A percentile compares a stretch with the other conserved stretches of the same genome.
These are phyloP conservation scores for Wickerhamomyces strasburgensis DNA, from an alignment of 805 yeast genomes.

Conservation along the genomic window DNA sequence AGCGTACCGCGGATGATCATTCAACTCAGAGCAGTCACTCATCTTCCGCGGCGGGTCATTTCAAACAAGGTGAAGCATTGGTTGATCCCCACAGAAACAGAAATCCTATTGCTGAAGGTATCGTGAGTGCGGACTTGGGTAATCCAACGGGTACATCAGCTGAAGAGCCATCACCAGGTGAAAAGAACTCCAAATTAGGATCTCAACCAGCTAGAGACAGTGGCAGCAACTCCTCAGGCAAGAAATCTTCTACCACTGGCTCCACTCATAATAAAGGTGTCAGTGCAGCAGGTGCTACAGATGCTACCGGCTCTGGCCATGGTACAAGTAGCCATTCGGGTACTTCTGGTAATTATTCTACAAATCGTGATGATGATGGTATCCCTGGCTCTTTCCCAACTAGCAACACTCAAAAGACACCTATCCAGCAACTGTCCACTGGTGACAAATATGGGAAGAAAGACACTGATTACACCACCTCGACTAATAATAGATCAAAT, in stretches of 20 bases:
- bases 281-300: no score
- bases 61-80: background rate
- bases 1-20: background rate
- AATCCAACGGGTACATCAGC: constrained; percentile 3
- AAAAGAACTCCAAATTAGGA: no score
- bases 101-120: constrained; percentile 15
- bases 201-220: background rate
- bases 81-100: constrained; percentile 12
- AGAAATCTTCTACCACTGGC: background rate
- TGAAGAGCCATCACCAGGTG: no score
- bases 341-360: background rate
- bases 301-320: constrained; percentile 1
- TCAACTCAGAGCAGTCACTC: background rate
- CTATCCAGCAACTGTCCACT: background rate
- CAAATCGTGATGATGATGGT: constrained; percentile 2
- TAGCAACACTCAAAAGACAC: background rate
- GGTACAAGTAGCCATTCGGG: constrained; percentile 5
- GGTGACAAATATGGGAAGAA: background rate
- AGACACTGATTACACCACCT: constrained; percentile 3
- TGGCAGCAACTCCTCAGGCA: background rate
- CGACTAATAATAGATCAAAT: background rate
- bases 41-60: background rate
- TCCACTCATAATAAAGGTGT: no score
- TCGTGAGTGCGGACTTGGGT: background rate
- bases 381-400: constrained; percentile 13